Conservation (phyloP, 2,329 filamentous ascomycete species). For the Penicillium glabrum region DNA sequence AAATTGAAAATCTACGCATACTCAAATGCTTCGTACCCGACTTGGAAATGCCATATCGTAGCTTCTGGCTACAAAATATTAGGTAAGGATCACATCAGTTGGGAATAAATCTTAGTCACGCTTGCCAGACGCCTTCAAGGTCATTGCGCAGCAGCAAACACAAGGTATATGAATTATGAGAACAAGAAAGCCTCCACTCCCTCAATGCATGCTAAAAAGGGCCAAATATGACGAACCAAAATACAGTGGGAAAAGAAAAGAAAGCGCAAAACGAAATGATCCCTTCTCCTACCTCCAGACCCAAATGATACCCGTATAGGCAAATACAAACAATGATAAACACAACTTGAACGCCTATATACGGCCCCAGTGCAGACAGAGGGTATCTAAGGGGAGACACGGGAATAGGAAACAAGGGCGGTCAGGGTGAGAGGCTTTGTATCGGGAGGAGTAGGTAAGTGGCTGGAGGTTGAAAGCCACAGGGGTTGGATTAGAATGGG, state of each 20-base stretch:
- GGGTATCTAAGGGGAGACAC: conserved; percentile 18
- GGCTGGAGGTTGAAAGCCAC: conserved; percentile 5
- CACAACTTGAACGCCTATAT: conserved; percentile 15
- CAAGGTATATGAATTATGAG: background rate
- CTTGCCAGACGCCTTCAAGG: background rate
- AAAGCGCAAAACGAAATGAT: background rate
- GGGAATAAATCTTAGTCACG: background rate
- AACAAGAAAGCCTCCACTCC: conserved; percentile 12
- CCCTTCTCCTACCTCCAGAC: background rate
- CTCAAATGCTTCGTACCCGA: background rate
- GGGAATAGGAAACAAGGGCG: background rate
- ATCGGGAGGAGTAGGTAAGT: background rate
- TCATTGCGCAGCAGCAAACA: background rate
- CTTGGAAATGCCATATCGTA: no score
- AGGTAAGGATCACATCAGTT: background rate
- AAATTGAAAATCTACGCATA: background rate
- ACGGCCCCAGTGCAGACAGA: conserved; percentile 18
- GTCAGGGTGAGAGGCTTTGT: background rate
- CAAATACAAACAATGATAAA: conserved; percentile 3
- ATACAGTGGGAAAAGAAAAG: conserved; percentile 1
- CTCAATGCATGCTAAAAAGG: conserved; percentile 14
- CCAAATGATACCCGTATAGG: background rate
- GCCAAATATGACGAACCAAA: conserved; percentile 5
- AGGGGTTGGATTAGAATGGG: background rate
- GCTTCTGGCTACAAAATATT: no score